A percentile compares a stretch with the other conserved stretches of the same genome.
Conservation (phyloP, 2,329 filamentous ascomycete species). For the Xylariaceae sp. region DNA sequence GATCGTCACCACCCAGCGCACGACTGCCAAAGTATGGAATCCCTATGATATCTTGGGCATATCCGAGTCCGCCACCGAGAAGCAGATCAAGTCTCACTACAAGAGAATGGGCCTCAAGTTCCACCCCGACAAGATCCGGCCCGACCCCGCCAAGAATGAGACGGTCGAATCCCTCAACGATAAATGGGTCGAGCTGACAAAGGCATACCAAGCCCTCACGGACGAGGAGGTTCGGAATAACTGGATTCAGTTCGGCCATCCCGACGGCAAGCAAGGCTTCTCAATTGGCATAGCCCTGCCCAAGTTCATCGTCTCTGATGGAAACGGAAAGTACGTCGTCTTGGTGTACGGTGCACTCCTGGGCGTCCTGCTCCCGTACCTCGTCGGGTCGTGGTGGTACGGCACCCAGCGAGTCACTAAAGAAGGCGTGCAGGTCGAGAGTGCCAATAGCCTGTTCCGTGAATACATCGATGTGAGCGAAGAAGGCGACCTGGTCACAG, state of each 20-base stretch:
- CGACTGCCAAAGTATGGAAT: slow-evolving; percentile 79
- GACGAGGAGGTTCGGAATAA: slow-evolving; percentile 97
- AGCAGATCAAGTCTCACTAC: slow-evolving; percentile 88
- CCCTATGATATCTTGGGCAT: slow-evolving; percentile 92
- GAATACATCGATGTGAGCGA: slow-evolving; percentile 84
- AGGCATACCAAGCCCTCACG: slow-evolving; percentile 95
- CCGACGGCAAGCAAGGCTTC: slow-evolving; percentile 96
- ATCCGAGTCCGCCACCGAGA: slow-evolving; percentile 78
- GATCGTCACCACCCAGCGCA: slow-evolving; percentile 70
- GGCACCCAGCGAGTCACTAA: slow-evolving; percentile 89
- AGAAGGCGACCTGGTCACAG: slow-evolving; percentile 71
- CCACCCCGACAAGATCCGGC: slow-evolving; percentile 89
- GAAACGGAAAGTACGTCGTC: slow-evolving; percentile 92
- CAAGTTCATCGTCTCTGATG: slow-evolving; percentile 85
- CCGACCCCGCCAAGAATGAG: slow-evolving; percentile 81
- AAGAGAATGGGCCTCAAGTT: slow-evolving; percentile 77
- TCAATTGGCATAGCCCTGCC: slow-evolving; percentile 96
- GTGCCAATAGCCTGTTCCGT: slow-evolving; percentile 88
- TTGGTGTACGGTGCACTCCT: slow-evolving; percentile 83
- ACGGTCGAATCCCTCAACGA: slow-evolving; percentile 80
- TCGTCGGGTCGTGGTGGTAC: slow-evolving; percentile 98
- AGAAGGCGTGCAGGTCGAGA: slow-evolving; percentile 88
- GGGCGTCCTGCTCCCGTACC: slow-evolving; percentile 83
- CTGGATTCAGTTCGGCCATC: slow-evolving; percentile 91
- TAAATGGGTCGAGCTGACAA: slow-evolving; percentile 88